Evolutionary conservation across 192 early-diverging fungal genomes (phyloP).

Genomic region (Coemansia sp.): DNA sequence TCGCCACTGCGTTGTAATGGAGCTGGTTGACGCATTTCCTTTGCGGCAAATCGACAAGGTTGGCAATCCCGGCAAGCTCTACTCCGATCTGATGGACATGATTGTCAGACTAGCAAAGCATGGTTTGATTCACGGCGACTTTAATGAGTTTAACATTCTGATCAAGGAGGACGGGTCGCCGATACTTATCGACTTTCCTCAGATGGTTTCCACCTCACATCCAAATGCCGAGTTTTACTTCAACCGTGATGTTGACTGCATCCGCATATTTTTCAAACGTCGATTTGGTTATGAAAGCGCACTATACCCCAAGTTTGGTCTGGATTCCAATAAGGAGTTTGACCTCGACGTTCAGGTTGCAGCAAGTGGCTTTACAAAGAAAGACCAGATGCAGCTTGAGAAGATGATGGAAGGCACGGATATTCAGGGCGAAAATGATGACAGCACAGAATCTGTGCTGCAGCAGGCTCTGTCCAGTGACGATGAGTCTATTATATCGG

Average conservation of each 20-base stretch:
- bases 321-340: slow-evolving; percentile 83
- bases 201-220: slow-evolving; percentile 99
- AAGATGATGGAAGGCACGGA: slow-evolving; percentile 20
- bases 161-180: slow-evolving; percentile 79
- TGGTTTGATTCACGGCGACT: slow-evolving; percentile 98
- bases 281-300: slow-evolving; percentile 90
- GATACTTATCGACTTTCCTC: slow-evolving; percentile 97
- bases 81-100: slow-evolving; percentile 92
- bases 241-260: slow-evolving; percentile 98
- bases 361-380: slow-evolving; percentile 93
- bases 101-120: slow-evolving; percentile 92
- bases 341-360: slow-evolving; percentile 93
- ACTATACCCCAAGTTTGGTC: slow-evolving; percentile 87
- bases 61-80: slow-evolving; percentile 87
- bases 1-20: slow-evolving; percentile 97
- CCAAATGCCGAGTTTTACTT: slow-evolving; percentile 96
- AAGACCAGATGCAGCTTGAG: slow-evolving; percentile 88
- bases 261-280: slow-evolving; percentile 87
- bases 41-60: slow-evolving; percentile 89
- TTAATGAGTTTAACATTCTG: slow-evolving; percentile 99
- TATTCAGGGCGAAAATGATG: not conserved
- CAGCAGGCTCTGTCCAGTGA: slow-evolving; percentile 8
- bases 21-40: slow-evolving; percentile 89
- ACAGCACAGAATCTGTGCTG: slow-evolving; percentile 4
- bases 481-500: slow-evolving; percentile 19